Evolutionary conservation across 352 stramenopile genomes (phyloP).

Genomic region (Globisporangium canariense): DNA sequence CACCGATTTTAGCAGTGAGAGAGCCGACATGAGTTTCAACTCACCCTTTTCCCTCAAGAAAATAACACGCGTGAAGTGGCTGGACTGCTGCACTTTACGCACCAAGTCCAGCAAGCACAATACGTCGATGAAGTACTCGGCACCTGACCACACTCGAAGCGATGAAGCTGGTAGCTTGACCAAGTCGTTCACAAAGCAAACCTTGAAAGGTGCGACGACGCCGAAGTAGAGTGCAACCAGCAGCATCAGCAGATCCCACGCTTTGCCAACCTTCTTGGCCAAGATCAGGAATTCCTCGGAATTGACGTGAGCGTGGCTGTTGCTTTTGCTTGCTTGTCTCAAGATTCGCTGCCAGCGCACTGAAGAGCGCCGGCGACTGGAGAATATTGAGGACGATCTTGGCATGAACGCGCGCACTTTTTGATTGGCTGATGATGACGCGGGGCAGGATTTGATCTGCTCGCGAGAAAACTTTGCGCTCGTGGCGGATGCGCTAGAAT

Average conservation of each 20-base stretch:
- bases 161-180: constrained; percentile 11
- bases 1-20: constrained; percentile 3
- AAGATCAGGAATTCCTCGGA: constrained; percentile 36
- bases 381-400: constrained; percentile 4
- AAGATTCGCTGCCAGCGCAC: constrained; percentile 14
- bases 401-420: not conserved
- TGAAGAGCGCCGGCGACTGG: constrained; percentile 13
- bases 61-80: constrained; percentile 11
- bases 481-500: not conserved
- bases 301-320: constrained; percentile 13
- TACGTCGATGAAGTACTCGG: constrained; percentile 55
- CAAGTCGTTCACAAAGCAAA: constrained; percentile 52
- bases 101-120: constrained; percentile 46
- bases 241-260: constrained; percentile 52
- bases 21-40: not conserved
- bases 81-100: constrained; percentile 30
- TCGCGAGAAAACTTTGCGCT: not conserved
- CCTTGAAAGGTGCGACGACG: constrained; percentile 47
- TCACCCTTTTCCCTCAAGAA: not conserved
- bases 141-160: constrained; percentile 35
- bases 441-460: not conserved
- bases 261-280: constrained; percentile 32
- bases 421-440: not conserved
- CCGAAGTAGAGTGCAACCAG: constrained; percentile 43
- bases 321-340: not conserved